Conservation (phyloP, 225 moss, liverwort and hornwort genomes). For the Straminergon stramineum region DNA sequence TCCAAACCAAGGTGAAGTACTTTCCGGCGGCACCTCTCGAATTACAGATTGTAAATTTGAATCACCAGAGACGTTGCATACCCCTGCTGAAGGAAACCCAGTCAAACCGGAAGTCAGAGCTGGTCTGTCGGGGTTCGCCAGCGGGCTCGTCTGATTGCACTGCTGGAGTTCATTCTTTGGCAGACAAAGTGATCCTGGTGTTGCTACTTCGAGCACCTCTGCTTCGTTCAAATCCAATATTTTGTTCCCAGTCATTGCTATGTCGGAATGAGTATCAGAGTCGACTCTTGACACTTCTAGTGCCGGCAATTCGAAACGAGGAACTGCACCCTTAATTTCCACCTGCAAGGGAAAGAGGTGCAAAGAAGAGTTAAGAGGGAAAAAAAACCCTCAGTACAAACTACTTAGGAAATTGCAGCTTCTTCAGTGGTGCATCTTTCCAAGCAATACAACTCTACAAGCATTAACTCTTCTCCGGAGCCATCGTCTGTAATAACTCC, state of each 20-base stretch:
- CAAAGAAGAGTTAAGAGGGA: not conserved
- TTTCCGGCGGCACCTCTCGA: slow-evolving; percentile 9
- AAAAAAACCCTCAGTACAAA: not conserved
- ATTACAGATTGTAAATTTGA: slow-evolving; percentile 7
- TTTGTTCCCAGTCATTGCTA: slow-evolving; percentile 21
- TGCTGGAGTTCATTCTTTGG: slow-evolving; percentile 30
- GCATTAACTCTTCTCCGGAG: not conserved
- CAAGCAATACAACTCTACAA: not conserved
- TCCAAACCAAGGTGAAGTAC: slow-evolving; percentile 5
- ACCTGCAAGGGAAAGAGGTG: slow-evolving; percentile 34
- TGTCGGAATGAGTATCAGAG: slow-evolving; percentile 1
- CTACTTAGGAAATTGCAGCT: not conserved
- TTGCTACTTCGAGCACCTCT: slow-evolving; percentile 45
- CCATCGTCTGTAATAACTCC: not conserved
- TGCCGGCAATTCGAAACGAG: slow-evolving; percentile 62
- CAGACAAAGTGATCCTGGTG: slow-evolving; percentile 48
- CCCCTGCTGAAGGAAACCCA: not conserved
- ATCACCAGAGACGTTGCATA: slow-evolving; percentile 19
- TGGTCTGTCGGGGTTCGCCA: slow-evolving; percentile 11
- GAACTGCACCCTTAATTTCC: slow-evolving; percentile 93
- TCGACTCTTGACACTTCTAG: slow-evolving; percentile 41
- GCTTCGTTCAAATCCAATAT: slow-evolving; percentile 39
- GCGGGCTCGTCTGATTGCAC: slow-evolving; percentile 27
- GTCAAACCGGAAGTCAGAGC: not conserved
- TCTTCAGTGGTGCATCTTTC: not conserved